phyloP scores from a whole-genome alignment of 345 rosid genomes.

The Chamaenerion angustifolium region DNA sequence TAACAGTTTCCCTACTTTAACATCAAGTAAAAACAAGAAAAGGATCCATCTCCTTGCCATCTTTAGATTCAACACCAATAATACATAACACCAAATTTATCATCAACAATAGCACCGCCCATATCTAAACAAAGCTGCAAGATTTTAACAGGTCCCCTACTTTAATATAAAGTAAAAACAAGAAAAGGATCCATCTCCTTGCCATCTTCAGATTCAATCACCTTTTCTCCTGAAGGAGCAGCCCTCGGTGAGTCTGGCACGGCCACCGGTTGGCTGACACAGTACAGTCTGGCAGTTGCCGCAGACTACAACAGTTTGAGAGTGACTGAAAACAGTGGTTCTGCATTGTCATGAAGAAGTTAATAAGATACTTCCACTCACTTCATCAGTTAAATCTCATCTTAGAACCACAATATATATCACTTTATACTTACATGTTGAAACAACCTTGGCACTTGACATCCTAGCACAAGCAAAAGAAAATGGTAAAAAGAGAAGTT shows the following conservation, averaged over 20 bases:
- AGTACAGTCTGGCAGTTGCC: constrained; percentile 64
- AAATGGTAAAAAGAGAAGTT: neutral
- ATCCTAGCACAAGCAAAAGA: constrained; percentile 25
- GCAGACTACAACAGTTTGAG: constrained; percentile 62
- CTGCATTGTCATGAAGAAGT: constrained; percentile 14
- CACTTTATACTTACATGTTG: constrained; percentile 33
- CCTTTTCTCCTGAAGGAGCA: constrained; percentile 63
- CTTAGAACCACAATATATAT: neutral
- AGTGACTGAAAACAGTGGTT: constrained; percentile 68
- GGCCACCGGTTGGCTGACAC: constrained; percentile 71
- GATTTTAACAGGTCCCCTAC: too few relatives aligned
- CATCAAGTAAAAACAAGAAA: too few relatives aligned
- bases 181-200: too few relatives aligned
- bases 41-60: too few relatives aligned
- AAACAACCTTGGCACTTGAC: constrained; percentile 76
- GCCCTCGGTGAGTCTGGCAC: constrained; percentile 53
- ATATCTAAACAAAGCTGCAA: too few relatives aligned
- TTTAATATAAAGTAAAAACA: too few relatives aligned
- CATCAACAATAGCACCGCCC: too few relatives aligned
- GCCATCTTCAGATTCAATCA: constrained; percentile 11
- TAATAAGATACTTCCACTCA: neutral
- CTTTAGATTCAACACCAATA: constrained; percentile 1
- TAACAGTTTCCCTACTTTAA: too few relatives aligned
- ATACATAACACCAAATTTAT: too few relatives aligned
- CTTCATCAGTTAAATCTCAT: neutral